Evolutionary conservation across 805 yeast species (phyloP), one percentile per base, ranked within the genome.

Genomic region (Monosporozyma aquatica): DNA sequence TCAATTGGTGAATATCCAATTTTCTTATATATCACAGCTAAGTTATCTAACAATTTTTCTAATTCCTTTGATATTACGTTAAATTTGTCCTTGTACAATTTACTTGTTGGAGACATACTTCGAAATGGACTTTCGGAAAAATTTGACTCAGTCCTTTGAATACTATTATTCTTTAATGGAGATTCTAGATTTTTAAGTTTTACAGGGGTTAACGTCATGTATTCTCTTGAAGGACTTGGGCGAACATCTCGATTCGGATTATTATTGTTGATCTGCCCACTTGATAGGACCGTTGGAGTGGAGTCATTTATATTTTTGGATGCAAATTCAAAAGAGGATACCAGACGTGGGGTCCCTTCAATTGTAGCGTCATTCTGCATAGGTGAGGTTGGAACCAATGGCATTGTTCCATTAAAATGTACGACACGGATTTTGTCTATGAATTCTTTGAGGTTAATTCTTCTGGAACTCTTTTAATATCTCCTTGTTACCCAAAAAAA

Each of bases 1-100:
- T 76, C 80, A 7, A 56, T 52, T n/a, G 66, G 55, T 1, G 79
- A 67, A 52, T 72, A 76, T 1, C 84, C 84, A 32, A 78, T 77
- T 44, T 68, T 70, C 38, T 64, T 63, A 53, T 76, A 76, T 8
- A 75, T 67, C 4, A 53, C 51, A 40, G 71, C 67, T n/a, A 77
- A 55, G 40, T 72, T 70, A 15, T 58, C 59, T 28, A 68, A 47
- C n/a, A 62, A 38, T 18, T 55, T 48, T 46, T 55, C 61, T 24
- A 62, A 41, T 37, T 62, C 62, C 23, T 48, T 48, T 2, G 66
- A 57, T 11, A 62, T 56, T 22, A 56, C 44, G 24, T 52, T 53
- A 27, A 61, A 62, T 41, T 59, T 56, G 39, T 61, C 66, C 28
- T 47, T 54, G 46, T 55, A 56, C 5, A 51, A 43, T 14, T 36